phyloP scores from a whole-genome alignment of 306 rosid genomes.

The Gastrolobium villosum region DNA sequence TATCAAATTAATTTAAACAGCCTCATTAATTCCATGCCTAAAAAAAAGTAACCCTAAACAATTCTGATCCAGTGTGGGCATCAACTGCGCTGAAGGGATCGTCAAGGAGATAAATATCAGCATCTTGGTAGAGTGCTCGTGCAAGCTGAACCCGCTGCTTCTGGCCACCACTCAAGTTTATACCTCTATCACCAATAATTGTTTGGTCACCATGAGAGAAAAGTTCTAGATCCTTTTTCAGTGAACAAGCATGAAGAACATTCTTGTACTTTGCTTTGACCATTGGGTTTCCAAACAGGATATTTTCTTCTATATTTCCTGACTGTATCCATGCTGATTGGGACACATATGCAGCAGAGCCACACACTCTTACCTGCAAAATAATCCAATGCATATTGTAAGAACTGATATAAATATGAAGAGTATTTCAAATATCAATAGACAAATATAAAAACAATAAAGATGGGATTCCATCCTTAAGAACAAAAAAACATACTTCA shows the following conservation, averaged over 20 bases:
- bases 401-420: constrained; percentile 24
- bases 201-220: constrained; percentile 94
- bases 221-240: constrained; percentile 90
- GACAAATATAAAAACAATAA: constrained; percentile 30
- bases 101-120: constrained; percentile 90
- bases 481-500: constrained; percentile 69
- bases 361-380: constrained; percentile 81
- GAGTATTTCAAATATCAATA: constrained; percentile 27
- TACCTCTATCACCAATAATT: constrained; percentile 96
- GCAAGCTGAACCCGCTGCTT: constrained; percentile 98
- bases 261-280: constrained; percentile 85
- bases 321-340: constrained; percentile 98
- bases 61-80: constrained; percentile 87
- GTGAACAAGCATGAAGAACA: constrained; percentile 89
- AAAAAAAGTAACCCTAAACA: constrained; percentile 73
- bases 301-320: constrained; percentile 92
- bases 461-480: constrained; percentile 29
- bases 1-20: constrained; percentile 46
- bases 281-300: constrained; percentile 87
- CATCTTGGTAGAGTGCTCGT: constrained; percentile 92
- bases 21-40: background rate
- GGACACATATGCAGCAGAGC: constrained; percentile 87
- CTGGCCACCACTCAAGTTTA: constrained; percentile 96
- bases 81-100: constrained; percentile 97
- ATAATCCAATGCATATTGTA: constrained; percentile 34